Evolutionary conservation across 1,139 yeast species (phyloP).

Genomic region (Scheffersomyces titani): DNA sequence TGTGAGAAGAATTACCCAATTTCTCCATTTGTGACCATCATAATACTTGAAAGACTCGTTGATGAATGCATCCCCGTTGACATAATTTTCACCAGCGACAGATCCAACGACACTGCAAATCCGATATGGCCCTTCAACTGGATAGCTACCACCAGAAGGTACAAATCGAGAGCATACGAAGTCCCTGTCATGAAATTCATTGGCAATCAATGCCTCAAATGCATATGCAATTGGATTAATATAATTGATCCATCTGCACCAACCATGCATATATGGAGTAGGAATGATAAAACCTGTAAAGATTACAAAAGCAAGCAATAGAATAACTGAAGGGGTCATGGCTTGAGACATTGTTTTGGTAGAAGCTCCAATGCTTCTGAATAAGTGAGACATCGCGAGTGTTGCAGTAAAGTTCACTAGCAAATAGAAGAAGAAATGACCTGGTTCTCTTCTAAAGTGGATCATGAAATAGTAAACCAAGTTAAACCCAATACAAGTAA

Average conservation of each 20-base stretch:
- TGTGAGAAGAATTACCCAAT: slow-evolving; percentile 65
- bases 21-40: slow-evolving; percentile 72
- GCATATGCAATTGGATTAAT: slow-evolving; percentile 59
- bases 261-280: slow-evolving; percentile 57
- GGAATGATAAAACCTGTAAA: slow-evolving; percentile 65
- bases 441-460: slow-evolving; percentile 56
- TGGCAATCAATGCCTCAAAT: slow-evolving; percentile 57
- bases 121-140: slow-evolving; percentile 30
- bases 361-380: slow-evolving; percentile 60
- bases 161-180: slow-evolving; percentile 44
- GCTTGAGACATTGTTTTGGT: slow-evolving; percentile 60
- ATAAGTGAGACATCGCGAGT: slow-evolving; percentile 57
- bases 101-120: slow-evolving; percentile 69
- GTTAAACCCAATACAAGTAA: slow-evolving; percentile 45
- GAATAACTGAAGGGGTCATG: slow-evolving; percentile 60
- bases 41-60: slow-evolving; percentile 44
- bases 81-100: slow-evolving; percentile 49
- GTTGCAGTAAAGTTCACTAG: slow-evolving; percentile 44
- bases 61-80: slow-evolving; percentile 61
- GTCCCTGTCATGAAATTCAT: slow-evolving; percentile 44
- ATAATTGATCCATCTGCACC: slow-evolving; percentile 65
- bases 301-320: slow-evolving; percentile 53
- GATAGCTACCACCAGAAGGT: slow-evolving; percentile 49
- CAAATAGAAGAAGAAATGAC: slow-evolving; percentile 59
- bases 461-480: slow-evolving; percentile 60